Evolutionary conservation across 768 basidiomycete genomes (phyloP).

Genomic region (Podaxis carcinomalis): DNA sequence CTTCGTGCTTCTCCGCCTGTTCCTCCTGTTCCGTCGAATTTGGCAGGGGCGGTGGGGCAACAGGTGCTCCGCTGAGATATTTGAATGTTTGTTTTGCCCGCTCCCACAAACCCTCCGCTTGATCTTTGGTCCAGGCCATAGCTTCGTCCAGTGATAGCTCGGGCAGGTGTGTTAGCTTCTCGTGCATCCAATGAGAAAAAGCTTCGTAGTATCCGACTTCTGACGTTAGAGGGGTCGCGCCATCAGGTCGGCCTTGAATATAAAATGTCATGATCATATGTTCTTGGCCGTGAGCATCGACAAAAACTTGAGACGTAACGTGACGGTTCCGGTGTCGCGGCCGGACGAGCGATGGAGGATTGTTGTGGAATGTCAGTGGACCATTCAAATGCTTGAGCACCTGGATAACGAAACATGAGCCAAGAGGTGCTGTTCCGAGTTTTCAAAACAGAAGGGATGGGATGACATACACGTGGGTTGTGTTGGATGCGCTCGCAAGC

Average conservation of each 20-base stretch:
- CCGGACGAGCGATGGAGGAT: slow-evolving; percentile 67
- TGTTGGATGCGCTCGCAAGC: slow-evolving; percentile 50
- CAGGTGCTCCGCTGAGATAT: slow-evolving; percentile 66
- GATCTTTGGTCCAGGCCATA: slow-evolving; percentile 41
- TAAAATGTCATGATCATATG: slow-evolving; percentile 86
- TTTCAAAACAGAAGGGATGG: neutral
- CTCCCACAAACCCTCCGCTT: slow-evolving; percentile 36
- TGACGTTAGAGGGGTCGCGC: slow-evolving; percentile 24
- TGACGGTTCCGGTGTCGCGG: slow-evolving; percentile 82
- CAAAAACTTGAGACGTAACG: slow-evolving; percentile 71
- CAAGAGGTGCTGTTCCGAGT: neutral
- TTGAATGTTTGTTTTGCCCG: slow-evolving; percentile 56
- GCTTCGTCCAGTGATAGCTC: slow-evolving; percentile 56
- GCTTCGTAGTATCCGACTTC: slow-evolving; percentile 44
- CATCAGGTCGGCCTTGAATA: slow-evolving; percentile 56
- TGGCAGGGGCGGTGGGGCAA: slow-evolving; percentile 30
- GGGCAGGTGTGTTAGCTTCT: slow-evolving; percentile 34
- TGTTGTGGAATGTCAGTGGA: slow-evolving; percentile 75
- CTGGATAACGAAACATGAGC: slow-evolving; percentile 32
- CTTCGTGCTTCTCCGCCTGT: slow-evolving; percentile 19
- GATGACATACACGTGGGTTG: slow-evolving; percentile 35
- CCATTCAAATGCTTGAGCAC: slow-evolving; percentile 64
- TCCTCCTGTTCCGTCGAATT: slow-evolving; percentile 21
- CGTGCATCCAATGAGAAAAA: slow-evolving; percentile 37
- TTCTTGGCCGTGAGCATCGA: slow-evolving; percentile 71